Evolutionary conservation across 2,329 filamentous ascomycete species (phyloP).

Genomic region (Fusarium sp.): DNA sequence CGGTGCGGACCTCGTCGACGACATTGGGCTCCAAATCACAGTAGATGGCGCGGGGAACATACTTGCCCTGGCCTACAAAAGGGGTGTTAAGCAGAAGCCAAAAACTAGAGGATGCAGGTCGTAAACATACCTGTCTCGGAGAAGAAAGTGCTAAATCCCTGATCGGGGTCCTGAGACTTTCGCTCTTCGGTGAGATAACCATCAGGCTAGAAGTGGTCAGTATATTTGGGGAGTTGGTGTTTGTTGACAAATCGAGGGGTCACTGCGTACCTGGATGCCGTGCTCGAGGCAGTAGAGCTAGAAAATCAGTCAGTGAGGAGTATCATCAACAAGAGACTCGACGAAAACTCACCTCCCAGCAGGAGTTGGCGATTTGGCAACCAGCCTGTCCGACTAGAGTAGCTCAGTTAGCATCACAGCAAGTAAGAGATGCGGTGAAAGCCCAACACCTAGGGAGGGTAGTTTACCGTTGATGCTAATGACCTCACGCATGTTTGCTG

Average conservation of each 20-base stretch:
- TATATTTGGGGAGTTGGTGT: slow-evolving; percentile 23
- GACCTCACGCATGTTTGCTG: slow-evolving; percentile 94
- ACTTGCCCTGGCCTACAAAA: slow-evolving; percentile 90
- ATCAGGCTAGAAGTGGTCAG: slow-evolving; percentile 77
- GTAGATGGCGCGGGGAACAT: slow-evolving; percentile 99
- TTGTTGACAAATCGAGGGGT: slow-evolving; percentile 44
- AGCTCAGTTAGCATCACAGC: slow-evolving; percentile 64
- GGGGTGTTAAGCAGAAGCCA: slow-evolving; percentile 32
- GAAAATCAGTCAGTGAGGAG: slow-evolving; percentile 43
- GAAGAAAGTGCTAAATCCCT: slow-evolving; percentile 99
- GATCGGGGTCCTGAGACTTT: slow-evolving; percentile 91
- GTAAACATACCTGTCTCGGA: slow-evolving; percentile 88
- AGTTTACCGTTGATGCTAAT: slow-evolving; percentile 97
- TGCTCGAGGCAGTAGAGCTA: slow-evolving; percentile 99
- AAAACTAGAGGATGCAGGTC: background rate
- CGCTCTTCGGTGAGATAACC: slow-evolving; percentile 98
- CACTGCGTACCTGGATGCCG: slow-evolving; percentile 87
- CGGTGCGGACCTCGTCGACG: slow-evolving; percentile 98
- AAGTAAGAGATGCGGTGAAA: slow-evolving; percentile 59
- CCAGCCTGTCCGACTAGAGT: slow-evolving; percentile 95
- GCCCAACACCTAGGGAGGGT: slow-evolving; percentile 46
- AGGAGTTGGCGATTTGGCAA: slow-evolving; percentile 99
- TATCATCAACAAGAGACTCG: slow-evolving; percentile 44
- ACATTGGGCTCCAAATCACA: slow-evolving; percentile 99
- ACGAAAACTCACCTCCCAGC: slow-evolving; percentile 92